Base-by-base conservation (phyloP, 1,139 yeast genomes). In the Lodderomyces metapsilosis region DNA sequence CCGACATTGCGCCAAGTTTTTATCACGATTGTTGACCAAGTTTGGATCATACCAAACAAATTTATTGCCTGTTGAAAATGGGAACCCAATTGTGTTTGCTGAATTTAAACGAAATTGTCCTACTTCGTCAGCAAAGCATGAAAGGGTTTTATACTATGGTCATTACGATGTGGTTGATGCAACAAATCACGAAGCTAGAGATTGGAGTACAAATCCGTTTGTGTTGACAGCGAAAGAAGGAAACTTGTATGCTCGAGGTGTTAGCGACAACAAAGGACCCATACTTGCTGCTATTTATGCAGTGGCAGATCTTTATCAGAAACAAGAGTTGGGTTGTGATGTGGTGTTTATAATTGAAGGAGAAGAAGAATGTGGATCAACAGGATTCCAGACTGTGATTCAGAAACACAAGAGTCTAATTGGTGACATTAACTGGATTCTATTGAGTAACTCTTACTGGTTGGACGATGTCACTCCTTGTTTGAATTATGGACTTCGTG, bases 221-320 rank as follows among this genome's bases (percentile, higher is more conserved):
- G 63, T 64, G 22, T 62, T 92, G 60, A 76, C 84, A 0, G 86
- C 95, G 3, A 73, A 75, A 46, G 85, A 92, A 58, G 98, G 98
- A 0, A 89, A 84, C 56, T 61, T 92, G 47, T 86, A 87, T 54
- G 98, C 94, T 1, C 76, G 98, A 54, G 98, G 98, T 40, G 95
- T 85, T 1, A 81, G 95, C 33, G 98, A 92, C 57, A 92, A 92
- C 60, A 92, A 92, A 59, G 98, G 98, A 0, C 98, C 98, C 0
- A 69, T 86, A 3, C 64, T 89, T n/a, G 95, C 97, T 0, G 85
- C 97, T 0, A 76, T 91, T 4, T 89, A 82, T 62, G 88, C 96
- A 0, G 95, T 86, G 10, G 92, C 95, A 0, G 89, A 86, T 43
- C 64, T 88, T 7, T 68, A 68, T 43, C 76, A 76, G 34, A 64